phyloP scores from a whole-genome alignment of 495 filamentous ascomycete species.

The Aspergillus biplanus region DNA sequence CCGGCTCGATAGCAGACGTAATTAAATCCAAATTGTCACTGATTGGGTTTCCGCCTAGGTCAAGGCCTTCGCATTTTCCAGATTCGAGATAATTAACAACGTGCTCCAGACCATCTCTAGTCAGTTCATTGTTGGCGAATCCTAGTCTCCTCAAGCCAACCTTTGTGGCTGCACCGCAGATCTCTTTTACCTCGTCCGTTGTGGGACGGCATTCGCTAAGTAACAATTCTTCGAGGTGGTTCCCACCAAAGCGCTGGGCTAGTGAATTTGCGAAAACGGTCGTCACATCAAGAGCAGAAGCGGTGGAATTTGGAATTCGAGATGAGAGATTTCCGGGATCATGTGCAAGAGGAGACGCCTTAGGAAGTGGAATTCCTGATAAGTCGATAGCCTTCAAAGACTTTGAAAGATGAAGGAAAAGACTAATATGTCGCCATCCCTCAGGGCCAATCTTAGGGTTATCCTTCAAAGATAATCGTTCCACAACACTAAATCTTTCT shows the following conservation, averaged over 20 bases:
- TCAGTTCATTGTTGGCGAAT: slow-evolving; percentile 79
- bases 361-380: slow-evolving; percentile 82
- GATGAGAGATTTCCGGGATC: slow-evolving; percentile 14
- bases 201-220: slow-evolving; percentile 76
- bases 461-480: slow-evolving; percentile 87
- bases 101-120: slow-evolving; percentile 71
- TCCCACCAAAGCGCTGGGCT: slow-evolving; percentile 71
- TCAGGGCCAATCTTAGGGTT: slow-evolving; percentile 81
- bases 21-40: slow-evolving; percentile 71
- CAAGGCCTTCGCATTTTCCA: slow-evolving; percentile 82
- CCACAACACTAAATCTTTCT: slow-evolving; percentile 70
- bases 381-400: slow-evolving; percentile 86
- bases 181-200: slow-evolving; percentile 66
- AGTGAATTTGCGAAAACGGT: slow-evolving; percentile 74
- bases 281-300: slow-evolving; percentile 47
- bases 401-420: slow-evolving; percentile 88
- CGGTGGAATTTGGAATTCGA: slow-evolving; percentile 10
- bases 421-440: slow-evolving; percentile 88
- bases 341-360: slow-evolving; percentile 28
- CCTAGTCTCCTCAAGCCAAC: slow-evolving; percentile 77
- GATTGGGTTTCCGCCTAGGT: slow-evolving; percentile 90
- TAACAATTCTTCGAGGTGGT: slow-evolving; percentile 80
- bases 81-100: slow-evolving; percentile 72
- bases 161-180: slow-evolving; percentile 76
- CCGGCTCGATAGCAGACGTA: slow-evolving; percentile 61